phyloP scores from a whole-genome alignment of 768 basidiomycete genomes.

The Termitomyces titanicus region DNA sequence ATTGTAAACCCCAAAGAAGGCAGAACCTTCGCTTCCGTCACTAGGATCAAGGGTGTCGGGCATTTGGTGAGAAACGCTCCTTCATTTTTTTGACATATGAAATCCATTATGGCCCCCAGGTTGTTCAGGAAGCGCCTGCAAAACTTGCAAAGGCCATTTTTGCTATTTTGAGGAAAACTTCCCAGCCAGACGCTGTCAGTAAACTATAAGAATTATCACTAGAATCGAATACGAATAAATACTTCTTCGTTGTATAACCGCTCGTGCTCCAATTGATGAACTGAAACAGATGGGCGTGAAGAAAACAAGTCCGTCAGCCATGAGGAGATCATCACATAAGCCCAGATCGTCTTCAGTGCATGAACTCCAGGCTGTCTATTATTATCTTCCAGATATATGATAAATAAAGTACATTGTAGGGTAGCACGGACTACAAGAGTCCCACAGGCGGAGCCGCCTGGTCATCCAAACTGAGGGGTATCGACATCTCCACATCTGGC shows the following conservation, averaged over 20 bases:
- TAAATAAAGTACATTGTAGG: constrained; percentile 2
- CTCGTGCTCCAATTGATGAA: too few relatives aligned
- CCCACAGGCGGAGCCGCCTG: constrained; percentile 9
- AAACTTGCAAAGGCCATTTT: constrained; percentile 23
- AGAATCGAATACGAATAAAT: too few relatives aligned
- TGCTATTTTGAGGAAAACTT: constrained; percentile 6
- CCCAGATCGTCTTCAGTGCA: too few relatives aligned
- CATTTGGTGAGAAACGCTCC: constrained; percentile 23
- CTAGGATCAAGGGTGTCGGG: constrained; percentile 22
- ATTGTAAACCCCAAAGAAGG: constrained; percentile 22
- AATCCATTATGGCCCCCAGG: constrained; percentile 10
- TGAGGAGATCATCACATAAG: too few relatives aligned
- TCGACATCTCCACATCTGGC: constrained; percentile 28
- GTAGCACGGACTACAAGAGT: background rate
- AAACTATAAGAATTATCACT: background rate
- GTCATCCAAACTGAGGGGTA: constrained; percentile 20
- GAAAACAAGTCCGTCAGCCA: too few relatives aligned
- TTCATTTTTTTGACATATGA: background rate
- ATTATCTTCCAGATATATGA: background rate
- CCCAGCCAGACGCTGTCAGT: background rate
- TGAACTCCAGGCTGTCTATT: background rate
- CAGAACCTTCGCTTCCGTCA: constrained; percentile 24
- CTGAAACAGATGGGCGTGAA: too few relatives aligned
- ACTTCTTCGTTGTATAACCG: background rate
- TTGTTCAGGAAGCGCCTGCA: constrained; percentile 25